Evolutionary conservation across 2,329 filamentous ascomycete genomes (phyloP).

Genomic region (Penicillium crustosum): DNA sequence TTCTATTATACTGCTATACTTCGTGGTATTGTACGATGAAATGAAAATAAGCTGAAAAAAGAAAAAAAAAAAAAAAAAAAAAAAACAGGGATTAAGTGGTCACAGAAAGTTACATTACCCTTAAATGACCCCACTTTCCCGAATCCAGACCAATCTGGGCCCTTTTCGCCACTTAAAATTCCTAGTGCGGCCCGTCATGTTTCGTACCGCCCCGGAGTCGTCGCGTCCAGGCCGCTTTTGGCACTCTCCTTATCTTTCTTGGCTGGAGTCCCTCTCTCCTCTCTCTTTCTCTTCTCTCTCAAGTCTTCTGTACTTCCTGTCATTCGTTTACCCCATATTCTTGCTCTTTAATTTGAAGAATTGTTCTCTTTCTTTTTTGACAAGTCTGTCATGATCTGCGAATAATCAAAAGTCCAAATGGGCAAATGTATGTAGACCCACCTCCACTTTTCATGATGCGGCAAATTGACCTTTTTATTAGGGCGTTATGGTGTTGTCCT

Average conservation of each 20-base stretch:
- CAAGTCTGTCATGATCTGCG: conserved; percentile 33
- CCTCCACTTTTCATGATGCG: neutral
- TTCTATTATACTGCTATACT: too few species aligned
- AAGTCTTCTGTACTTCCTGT: conserved; percentile 6
- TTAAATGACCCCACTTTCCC: conserved; percentile 12
- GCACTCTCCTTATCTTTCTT: conserved; percentile 21
- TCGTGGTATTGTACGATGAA: neutral
- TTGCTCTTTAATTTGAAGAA: conserved; percentile 10
- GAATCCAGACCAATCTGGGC: conserved; percentile 5
- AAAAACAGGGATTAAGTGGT: neutral
- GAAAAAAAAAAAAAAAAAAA: neutral
- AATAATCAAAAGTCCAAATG: conserved; percentile 37
- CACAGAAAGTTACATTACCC: conserved; percentile 12
- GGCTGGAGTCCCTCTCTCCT: neutral
- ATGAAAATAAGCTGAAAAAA: neutral
- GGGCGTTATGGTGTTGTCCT: conserved; percentile 87
- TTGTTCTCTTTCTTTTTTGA: conserved; percentile 11
- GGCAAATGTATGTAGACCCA: conserved; percentile 40
- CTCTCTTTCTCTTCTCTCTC: neutral
- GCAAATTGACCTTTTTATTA: conserved; percentile 24
- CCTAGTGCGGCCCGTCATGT: conserved; percentile 21
- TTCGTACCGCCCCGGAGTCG: conserved; percentile 16
- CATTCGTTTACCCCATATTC: conserved; percentile 9
- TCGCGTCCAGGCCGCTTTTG: conserved; percentile 25
- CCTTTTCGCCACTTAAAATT: neutral